A percentile compares a stretch with the other conserved stretches of the same genome.
These are phyloP conservation scores for Trichoderma pleuroti DNA, from an alignment of 2,329 filamentous ascomycete genomes.

Conservation along the genomic window DNA sequence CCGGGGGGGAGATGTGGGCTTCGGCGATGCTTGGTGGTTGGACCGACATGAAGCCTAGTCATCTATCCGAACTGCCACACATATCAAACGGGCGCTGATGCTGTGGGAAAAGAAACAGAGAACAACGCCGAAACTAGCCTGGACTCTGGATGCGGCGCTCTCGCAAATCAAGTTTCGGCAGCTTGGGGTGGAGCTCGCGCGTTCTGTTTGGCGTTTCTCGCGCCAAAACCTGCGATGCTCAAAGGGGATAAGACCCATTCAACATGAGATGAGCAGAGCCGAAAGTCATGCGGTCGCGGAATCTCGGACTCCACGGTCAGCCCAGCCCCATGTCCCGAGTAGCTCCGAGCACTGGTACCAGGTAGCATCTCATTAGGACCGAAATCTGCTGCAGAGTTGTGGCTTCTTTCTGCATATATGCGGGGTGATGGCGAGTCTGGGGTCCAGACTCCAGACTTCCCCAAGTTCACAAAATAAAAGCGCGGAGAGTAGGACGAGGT, in stretches of 20 bases:
- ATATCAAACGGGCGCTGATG: not conserved
- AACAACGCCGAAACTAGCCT: not conserved
- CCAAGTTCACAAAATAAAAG: not conserved
- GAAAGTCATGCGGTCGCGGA: not conserved
- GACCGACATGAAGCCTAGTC: conserved; percentile 8
- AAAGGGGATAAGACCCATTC: not conserved
- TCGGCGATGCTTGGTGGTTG: not conserved
- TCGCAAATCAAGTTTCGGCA: not conserved
- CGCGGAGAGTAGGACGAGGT: not conserved
- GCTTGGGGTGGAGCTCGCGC: not conserved
- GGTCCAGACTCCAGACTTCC: not conserved
- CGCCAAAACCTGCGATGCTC: not conserved
- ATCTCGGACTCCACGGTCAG: conserved; percentile 3
- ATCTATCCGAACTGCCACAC: not conserved
- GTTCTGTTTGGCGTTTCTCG: not conserved
- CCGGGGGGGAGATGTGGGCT: not conserved
- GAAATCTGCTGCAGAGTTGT: not conserved
- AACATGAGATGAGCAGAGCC: not conserved
- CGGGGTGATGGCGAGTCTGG: not conserved
- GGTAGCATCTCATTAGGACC: not conserved
- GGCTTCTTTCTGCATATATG: not conserved
- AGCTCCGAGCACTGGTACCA: not conserved
- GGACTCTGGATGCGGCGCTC: not conserved
- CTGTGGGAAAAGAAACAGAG: not conserved
- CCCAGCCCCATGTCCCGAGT: not conserved